Evolutionary conservation across 306 rosid genomes (phyloP), one percentile per base, ranked within the genome.

Genomic region (Lithocarpus polystachyus): DNA sequence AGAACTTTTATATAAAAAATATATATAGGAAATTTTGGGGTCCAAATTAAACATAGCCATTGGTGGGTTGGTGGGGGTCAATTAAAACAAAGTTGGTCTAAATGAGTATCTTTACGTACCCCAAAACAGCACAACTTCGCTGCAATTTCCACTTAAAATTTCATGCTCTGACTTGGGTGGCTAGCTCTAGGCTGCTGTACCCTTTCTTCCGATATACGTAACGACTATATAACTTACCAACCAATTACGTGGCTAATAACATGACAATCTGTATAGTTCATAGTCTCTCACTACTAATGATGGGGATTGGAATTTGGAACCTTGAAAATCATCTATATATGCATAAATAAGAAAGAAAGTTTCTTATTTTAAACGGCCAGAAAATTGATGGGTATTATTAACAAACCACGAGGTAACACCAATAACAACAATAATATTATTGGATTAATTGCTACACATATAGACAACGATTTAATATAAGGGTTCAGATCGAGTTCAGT

Each of bases 51-150:
- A 40, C 12, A 40, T 8, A 40, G 11, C 13, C 11, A 61, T 72
- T n/a, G 54, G 75, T 64, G 84, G 84, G 43, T 56, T 26, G 59
- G 68, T 59, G 48, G 11, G 45, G 48, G 15, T 20, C 48, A 48
- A 5, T 73, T 15, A 52, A 56, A 68, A 68, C 62, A 53, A 73
- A 35, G 24, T 24, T 84, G 82, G 80, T 59, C 51, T 68, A 69
- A 45, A 26, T 1, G 4, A 73, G 35, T 28, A 70, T 54, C 76
- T 61, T 43, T 37, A 65, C 37, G 24, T 37, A n/a, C 68, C 55
- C 55, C 6, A 4, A n/a, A 64, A 59, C 54, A 80, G 56, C 73
- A 51, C 72, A 61, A 18, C 22, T 4, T 62, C 45, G 72, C 52
- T 48, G 72, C 14, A 18, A 29, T 51, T 62, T 48, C 61, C 14